A percentile compares a stretch with the other conserved stretches of the same genome.
Evolutionary conservation across 1,139 yeast species (phyloP).

Genomic region (Lizanozyma gosingica): DNA sequence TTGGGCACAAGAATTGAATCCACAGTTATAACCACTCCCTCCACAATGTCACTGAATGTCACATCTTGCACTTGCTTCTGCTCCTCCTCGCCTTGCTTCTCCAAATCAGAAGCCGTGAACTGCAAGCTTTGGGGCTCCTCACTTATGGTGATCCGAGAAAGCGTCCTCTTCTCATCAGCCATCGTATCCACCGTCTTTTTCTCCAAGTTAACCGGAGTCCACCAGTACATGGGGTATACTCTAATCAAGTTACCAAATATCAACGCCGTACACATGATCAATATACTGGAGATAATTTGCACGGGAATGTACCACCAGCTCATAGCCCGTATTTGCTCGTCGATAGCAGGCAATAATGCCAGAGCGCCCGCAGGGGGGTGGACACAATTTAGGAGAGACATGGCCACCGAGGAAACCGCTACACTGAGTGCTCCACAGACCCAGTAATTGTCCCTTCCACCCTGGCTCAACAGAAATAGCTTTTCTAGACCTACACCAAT

Average conservation of each 20-base stretch:
- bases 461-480: constrained; percentile 35
- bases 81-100: too few relatives aligned
- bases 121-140: too few relatives aligned
- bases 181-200: constrained; percentile 2
- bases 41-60: neutral
- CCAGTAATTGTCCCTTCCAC: constrained; percentile 43
- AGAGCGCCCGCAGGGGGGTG: constrained; percentile 78
- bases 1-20: constrained; percentile 18
- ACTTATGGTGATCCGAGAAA: constrained; percentile 1
- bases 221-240: constrained; percentile 56
- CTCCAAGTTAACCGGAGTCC: constrained; percentile 32
- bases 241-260: constrained; percentile 49
- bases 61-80: too few relatives aligned
- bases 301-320: constrained; percentile 66
- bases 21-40: constrained; percentile 9
- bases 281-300: constrained; percentile 42
- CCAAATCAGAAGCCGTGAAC: neutral
- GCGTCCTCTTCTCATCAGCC: constrained; percentile 5
- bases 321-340: constrained; percentile 35
- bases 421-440: constrained; percentile 56
- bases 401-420: constrained; percentile 44
- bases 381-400: constrained; percentile 50
- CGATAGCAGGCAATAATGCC: constrained; percentile 51
- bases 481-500: constrained; percentile 51
- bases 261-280: constrained; percentile 45